Percentiles rank a stretch among this genome's conserved stretches.
These are phyloP conservation scores for Saccharomycopsis sp. DNA, from an alignment of 805 yeast species.

Conservation along the genomic window DNA sequence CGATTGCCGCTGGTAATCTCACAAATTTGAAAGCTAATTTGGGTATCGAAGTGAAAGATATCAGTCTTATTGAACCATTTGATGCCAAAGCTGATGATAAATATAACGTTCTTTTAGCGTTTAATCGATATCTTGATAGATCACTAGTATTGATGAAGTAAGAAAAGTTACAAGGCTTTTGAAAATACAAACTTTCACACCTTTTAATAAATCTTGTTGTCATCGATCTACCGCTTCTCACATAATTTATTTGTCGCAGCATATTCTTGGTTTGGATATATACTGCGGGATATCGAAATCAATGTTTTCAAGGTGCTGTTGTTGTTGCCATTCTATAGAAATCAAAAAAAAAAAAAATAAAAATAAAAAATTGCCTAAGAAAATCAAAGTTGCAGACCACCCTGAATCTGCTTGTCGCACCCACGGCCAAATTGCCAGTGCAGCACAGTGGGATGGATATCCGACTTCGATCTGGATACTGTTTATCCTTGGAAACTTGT, in stretches of 20 bases:
- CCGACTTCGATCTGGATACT: no score
- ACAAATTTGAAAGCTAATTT: constrained; percentile 48
- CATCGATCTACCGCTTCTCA: not conserved
- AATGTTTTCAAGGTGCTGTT: no score
- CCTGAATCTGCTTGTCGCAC: no score
- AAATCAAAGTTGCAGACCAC: no score
- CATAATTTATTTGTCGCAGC: constrained; percentile 8
- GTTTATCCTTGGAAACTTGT: no score
- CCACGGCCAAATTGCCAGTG: no score
- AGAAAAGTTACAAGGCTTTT: constrained; percentile 10
- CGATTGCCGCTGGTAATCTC: constrained; percentile 72
- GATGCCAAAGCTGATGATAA: not conserved
- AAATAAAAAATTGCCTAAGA: no score
- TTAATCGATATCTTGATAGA: constrained; percentile 3
- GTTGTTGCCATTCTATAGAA: no score
- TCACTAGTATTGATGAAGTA: constrained; percentile 9
- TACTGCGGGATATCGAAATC: not conserved
- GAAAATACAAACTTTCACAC: constrained; percentile 1
- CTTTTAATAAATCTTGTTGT: not conserved
- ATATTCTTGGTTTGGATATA: not conserved
- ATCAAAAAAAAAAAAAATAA: no score
- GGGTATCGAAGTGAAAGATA: constrained; percentile 36
- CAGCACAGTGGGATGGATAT: no score
- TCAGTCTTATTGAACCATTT: constrained; percentile 3
- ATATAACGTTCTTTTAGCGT: constrained; percentile 5